Evolutionary conservation across 306 rosid species (phyloP), one percentile per base, ranked within the genome.

Genomic region (Citrullus amarus): DNA sequence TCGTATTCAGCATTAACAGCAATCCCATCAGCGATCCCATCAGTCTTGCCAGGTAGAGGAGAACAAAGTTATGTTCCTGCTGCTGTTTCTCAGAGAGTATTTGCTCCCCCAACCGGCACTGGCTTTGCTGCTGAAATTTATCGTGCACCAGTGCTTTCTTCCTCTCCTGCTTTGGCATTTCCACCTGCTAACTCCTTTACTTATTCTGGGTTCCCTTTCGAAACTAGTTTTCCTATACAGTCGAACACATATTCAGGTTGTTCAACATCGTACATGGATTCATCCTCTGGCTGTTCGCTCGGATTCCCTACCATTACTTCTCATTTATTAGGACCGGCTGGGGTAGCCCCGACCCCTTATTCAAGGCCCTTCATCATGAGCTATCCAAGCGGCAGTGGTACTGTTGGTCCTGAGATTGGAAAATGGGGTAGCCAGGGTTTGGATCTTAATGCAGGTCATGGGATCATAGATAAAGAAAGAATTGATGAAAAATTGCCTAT

Each of bases 391-490:
- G 85, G 92, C 61, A 88, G 89, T 62, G 89, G 91, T 79, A 91
- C 88, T 59, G 82, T 83, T 79, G 89, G 86, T 25, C 89, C 91
- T 48, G 97, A 92, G 78, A 86, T 83, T 81, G 84, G 97, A 82
- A 92, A 91, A 85, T 95, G 99, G 99, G 97, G 92, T 72, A 87
- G 91, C 79, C 97, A 86, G 78, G 91, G 92, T 82, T 82, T 95
- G 59, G 99, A 95, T 87, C 97, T 95, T 43, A 95, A 95, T 85
- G 83, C 97, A 1, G 97, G 99, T 79, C 99, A 96, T 73, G 93
- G 90, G 65, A 84, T 85, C 43, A 4, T 84, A 30, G 97, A 89
- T 78, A 17, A 79, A 17, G 97, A 92, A 54, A 79, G 91, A 57
- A 88, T 94, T 80, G 97, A 92, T 56, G 97, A 92, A 60, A 89